A percentile compares a stretch with the other conserved stretches of the same genome.
These are phyloP conservation scores for Phytophthora ramorum DNA, from an alignment of 352 stramenopile species.

Conservation along the genomic window DNA sequence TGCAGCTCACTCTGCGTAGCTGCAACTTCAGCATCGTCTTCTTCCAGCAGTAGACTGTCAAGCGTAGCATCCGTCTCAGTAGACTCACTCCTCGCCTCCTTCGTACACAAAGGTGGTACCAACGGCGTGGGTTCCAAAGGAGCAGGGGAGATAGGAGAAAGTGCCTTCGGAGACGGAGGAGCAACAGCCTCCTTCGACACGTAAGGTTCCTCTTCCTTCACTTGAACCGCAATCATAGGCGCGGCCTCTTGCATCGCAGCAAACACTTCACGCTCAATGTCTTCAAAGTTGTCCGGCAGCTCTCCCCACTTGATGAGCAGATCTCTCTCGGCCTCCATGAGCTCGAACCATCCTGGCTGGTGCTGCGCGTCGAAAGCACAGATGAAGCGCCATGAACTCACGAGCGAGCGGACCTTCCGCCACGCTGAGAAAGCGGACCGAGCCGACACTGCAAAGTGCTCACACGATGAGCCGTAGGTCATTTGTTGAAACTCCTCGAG, in stretches of 20 bases:
- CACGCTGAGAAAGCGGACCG: constrained; percentile 22
- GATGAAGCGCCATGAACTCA: constrained; percentile 30
- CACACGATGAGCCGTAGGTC: constrained; percentile 7
- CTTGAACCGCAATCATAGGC: not conserved
- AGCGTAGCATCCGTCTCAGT: constrained; percentile 11
- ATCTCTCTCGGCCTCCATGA: constrained; percentile 23
- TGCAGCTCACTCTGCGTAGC: not conserved
- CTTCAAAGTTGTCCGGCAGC: constrained; percentile 30
- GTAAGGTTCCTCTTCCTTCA: not conserved
- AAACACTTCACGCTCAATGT: constrained; percentile 25
- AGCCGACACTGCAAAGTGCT: not conserved
- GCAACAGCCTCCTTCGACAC: not conserved
- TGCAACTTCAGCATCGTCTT: constrained; percentile 14
- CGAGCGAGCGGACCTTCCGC: constrained; percentile 22
- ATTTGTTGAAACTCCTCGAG: constrained; percentile 10
- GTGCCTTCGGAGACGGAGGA: constrained; percentile 1
- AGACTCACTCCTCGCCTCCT: constrained; percentile 1
- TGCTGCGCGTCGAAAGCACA: constrained; percentile 18
- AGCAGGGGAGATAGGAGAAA: not conserved
- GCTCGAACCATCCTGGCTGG: constrained; percentile 34
- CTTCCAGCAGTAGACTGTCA: constrained; percentile 23
- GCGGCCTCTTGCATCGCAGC: constrained; percentile 13
- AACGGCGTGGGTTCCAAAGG: not conserved
- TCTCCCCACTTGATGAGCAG: constrained; percentile 11
- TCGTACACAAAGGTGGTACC: constrained; percentile 7